Base-by-base conservation (phyloP, 1,139 yeast species). In the Nematodospora anomalae region DNA sequence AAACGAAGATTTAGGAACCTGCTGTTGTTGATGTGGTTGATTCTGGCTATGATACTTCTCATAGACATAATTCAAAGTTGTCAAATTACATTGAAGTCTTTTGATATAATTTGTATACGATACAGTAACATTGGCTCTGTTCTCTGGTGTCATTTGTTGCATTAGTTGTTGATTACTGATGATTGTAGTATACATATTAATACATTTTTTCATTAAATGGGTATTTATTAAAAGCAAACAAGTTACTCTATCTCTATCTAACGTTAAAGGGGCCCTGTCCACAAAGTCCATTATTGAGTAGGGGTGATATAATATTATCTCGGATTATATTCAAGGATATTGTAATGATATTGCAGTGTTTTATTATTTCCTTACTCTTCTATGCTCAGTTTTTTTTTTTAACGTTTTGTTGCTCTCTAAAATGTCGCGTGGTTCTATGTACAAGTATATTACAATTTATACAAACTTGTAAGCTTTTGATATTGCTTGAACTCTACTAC, bases 51-150 rank as follows among this genome's bases (percentile, higher is more conserved):
- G 74, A 47, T 76, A 76, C 40, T 69, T 65, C 40, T 76, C 81
- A 44, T 75, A 75, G 27, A 77, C 65, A 35, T 69, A 71, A 6
- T 78, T 72, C 38, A 77, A 60, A 33, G 76, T 79, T 8, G 76
- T 62, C 38, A 77, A 56, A 48, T 77, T 77, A 47, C 78, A 73
- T 47, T 76, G 81, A 21, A 76, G 64, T 44, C 82, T 58, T 36
- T 76, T 62, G 13, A 76, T 66, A 44, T 74, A 73, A 44, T 74
- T 71, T 46, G 71, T 76, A 50, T 71, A 76, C 42, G 67, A 64
- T 29, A 74, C 79, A 35, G 67, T 55, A 18, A 73, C 51, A n/a
- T 56, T 48, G 37, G 58, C 65, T 36, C 65, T 62, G 28, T 65
- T 61, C 46, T 53, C 71, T 23, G 64, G 66, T 30, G 62, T 60